Conservation (phyloP, 129 eudicot genomes). For the Chrysanthemum seticuspe region DNA sequence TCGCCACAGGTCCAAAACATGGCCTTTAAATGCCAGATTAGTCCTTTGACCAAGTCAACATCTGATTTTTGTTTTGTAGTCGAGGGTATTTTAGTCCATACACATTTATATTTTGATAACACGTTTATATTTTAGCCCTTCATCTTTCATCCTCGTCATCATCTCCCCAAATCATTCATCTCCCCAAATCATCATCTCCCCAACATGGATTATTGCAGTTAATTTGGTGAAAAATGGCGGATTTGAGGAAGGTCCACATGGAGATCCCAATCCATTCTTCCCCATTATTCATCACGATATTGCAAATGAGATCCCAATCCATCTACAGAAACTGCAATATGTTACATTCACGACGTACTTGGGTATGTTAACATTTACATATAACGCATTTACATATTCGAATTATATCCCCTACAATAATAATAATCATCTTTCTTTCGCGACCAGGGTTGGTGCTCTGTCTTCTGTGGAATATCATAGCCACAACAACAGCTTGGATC, state of each 20-base stretch:
- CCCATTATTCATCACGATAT: constrained; percentile 98
- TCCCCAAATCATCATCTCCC: no score
- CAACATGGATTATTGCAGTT: constrained; percentile 32
- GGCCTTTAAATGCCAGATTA: no score
- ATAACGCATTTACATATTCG: no score
- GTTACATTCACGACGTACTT: constrained; percentile 89
- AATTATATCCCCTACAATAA: not conserved
- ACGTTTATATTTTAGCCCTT: no score
- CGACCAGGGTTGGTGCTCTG: constrained; percentile 65
- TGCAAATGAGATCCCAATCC: constrained; percentile 96
- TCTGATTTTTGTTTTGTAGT: no score
- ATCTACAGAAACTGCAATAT: constrained; percentile 89
- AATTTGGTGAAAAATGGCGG: constrained; percentile 73
- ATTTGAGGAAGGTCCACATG: constrained; percentile 60
- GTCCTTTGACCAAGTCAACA: no score
- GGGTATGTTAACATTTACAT: constrained; percentile 46
- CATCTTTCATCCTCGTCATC: no score
- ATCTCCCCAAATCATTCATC: no score
- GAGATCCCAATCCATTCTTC: constrained; percentile 51
- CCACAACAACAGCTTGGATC: constrained; percentile 96
- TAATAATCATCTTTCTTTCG: constrained; percentile 1
- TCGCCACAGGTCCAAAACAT: no score
- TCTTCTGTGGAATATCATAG: constrained; percentile 88
- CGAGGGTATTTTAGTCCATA: no score
- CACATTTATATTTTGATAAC: no score